Conservation (phyloP, 192 early-diverging fungal genomes). For the Backusella mclennaniae region DNA sequence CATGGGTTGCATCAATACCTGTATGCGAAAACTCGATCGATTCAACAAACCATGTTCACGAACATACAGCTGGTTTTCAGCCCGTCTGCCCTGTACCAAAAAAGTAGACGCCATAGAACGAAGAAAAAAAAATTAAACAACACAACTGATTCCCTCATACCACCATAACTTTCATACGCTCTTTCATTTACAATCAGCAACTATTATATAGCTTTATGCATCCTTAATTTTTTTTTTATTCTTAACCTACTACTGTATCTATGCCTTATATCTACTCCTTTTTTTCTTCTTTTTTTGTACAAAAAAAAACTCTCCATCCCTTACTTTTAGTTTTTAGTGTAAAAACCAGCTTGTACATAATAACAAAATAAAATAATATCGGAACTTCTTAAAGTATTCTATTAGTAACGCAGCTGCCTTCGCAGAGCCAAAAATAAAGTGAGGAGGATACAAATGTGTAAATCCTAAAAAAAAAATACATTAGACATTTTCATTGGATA, state of each 20-base stretch:
- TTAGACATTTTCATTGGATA: background rate
- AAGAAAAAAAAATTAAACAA: background rate
- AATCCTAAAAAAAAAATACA: background rate
- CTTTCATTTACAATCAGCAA: background rate
- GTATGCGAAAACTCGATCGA: conserved; percentile 23
- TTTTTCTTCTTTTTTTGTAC: background rate
- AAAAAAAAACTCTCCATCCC: background rate
- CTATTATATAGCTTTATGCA: conserved; percentile 1
- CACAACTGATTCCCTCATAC: background rate
- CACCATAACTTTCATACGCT: background rate
- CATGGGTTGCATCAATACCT: conserved; percentile 30
- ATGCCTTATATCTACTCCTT: background rate
- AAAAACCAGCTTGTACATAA: background rate
- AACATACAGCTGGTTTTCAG: conserved; percentile 15
- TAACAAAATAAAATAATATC: background rate
- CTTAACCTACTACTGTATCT: background rate
- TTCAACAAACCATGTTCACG: conserved; percentile 9
- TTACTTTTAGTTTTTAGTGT: background rate
- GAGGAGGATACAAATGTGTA: background rate
- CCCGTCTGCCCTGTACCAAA: background rate
- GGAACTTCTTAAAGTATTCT: background rate
- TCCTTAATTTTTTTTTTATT: background rate
- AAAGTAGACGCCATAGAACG: background rate
- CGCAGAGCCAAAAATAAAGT: conserved; percentile 1
- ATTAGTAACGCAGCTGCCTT: background rate